Evolutionary conservation across 2,329 filamentous ascomycete species (phyloP), one percentile per base, ranked within the genome.

Genomic region (Botrytis paeoniae): DNA sequence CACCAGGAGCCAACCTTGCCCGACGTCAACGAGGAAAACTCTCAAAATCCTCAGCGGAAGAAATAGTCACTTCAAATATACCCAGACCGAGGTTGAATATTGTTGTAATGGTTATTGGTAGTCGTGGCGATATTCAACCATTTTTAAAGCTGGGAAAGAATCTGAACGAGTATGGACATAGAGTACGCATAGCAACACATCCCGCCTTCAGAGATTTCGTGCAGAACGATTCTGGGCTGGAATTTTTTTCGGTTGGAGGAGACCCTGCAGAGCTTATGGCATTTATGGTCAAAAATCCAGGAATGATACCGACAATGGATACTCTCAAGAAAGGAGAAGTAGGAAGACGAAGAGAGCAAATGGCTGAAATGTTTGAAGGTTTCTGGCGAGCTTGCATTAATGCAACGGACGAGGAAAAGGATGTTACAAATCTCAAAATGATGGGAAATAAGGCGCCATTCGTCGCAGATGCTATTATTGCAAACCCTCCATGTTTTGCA

Each of bases 101-200:
- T 70, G 92, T 94, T 41, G 91, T 95, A 77, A 94, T 94, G 88
- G 91, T 95, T 10, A 94, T 95, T 77, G 93, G 93, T 4, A 93
- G 89, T 4, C 86, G 93, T 66, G 93, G 93, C 51, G 93, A 96
- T 78, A 91, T 92, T 3, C 93, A 96, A 79, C 93, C 93, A 0
- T 96, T 96, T 75, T 82, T 96, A 32, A 90, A 89, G 76, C 87
- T 96, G 66, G 92, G 91, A 32, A 91, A 92, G 81, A 86, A 92
- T 1, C 82, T 96, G 61, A 89, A 91, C 78, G 87, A 93, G 70
- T 89, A 92, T 75, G 91, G 91, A 1, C 93, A 95, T 79, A 87
- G 91, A 12, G 92, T 95, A 3, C 87, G 93, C 25, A 90, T 95
- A 68, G 93, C 93, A 1, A 95, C 92, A 0, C 93, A 95, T 78